Evolutionary conservation across 2,329 filamentous ascomycete species (phyloP).

Genomic region (Neoscytalidium dimidiatum): DNA sequence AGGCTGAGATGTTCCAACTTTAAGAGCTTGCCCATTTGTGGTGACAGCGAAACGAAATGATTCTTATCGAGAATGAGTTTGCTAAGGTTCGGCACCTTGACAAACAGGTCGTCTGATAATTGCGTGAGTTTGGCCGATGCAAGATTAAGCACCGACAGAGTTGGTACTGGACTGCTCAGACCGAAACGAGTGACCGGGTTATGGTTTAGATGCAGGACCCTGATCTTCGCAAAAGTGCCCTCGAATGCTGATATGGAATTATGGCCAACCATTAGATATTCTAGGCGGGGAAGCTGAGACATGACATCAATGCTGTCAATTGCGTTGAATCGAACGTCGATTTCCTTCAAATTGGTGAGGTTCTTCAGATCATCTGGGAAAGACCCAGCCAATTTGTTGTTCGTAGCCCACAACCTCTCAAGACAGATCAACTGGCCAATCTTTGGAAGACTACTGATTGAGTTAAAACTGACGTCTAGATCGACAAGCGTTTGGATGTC

Average conservation of each 20-base stretch:
- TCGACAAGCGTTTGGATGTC: constrained; percentile 82
- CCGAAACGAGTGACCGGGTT: constrained; percentile 96
- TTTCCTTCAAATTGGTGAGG: constrained; percentile 78
- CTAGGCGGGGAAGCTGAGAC: constrained; percentile 78
- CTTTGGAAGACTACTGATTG: constrained; percentile 75
- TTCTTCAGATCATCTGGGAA: constrained; percentile 73
- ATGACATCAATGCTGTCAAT: constrained; percentile 88
- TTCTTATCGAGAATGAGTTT: constrained; percentile 92
- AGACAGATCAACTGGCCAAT: constrained; percentile 78
- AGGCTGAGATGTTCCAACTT: constrained; percentile 91
- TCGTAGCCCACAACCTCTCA: constrained; percentile 91
- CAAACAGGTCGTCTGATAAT: constrained; percentile 82
- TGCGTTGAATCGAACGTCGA: constrained; percentile 92
- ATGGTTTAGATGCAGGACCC: constrained; percentile 85
- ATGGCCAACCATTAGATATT: constrained; percentile 87
- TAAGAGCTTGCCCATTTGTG: constrained; percentile 79
- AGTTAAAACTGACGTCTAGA: constrained; percentile 95
- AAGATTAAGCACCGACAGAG: constrained; percentile 82
- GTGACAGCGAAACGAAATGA: constrained; percentile 87
- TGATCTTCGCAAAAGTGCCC: constrained; percentile 81
- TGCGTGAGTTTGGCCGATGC: constrained; percentile 89
- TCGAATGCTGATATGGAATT: constrained; percentile 89
- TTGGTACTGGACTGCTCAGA: constrained; percentile 73
- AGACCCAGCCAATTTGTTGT: constrained; percentile 79
- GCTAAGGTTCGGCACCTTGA: constrained; percentile 82